Base-by-base conservation (phyloP, 495 filamentous ascomycete genomes). In the Xylaria scruposa region DNA sequence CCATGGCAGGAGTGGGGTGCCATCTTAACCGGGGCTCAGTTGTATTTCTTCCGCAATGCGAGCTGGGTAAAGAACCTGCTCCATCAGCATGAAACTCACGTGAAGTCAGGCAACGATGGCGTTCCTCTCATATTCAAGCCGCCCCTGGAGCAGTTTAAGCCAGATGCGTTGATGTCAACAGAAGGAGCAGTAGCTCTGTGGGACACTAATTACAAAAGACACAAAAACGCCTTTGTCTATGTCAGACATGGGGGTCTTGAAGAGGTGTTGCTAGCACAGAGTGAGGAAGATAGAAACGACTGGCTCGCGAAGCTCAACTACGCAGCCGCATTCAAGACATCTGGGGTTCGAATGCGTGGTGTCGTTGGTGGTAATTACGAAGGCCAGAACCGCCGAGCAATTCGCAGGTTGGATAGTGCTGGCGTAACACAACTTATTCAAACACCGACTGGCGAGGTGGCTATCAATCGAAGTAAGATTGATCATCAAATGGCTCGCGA, bases 1-100 rank as follows among this genome's bases (percentile, higher is more conserved):
- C 97, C 96, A 1, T 99, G 96, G 96, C 94, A 97, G 74, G 96
- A 98, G 83, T 99, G 96, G 96, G 96, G 96, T 59, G 95, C 94
- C 42, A 89, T 99, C 58, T 86, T 99, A 26, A 99, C 96, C 7
- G 91, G 94, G 33, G 95, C 96, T 17, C 95, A 98, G 76, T 87
- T 99, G 54, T 98, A 97, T 81, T 94, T 99, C 82, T 99, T 99
- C 83, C 89, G 92, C 68, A 97, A 98, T 76, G 90, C 93, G 24
- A 83, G 87, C 13, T 98, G 96, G 96, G 89, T 97, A n/a, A 97
- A 96, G 77, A 90, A 85, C 67, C 81, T 99, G 69, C 93, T 98
- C 83, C 88, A 92, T 70, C 96, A 99, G 76, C 87, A 92, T 72
- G 94, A 97, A 31, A 81, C 85, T 15, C 93, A 97, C 73, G 86